Base-by-base conservation (phyloP, 768 basidiomycete species). In the Leccinum sublutescens region DNA sequence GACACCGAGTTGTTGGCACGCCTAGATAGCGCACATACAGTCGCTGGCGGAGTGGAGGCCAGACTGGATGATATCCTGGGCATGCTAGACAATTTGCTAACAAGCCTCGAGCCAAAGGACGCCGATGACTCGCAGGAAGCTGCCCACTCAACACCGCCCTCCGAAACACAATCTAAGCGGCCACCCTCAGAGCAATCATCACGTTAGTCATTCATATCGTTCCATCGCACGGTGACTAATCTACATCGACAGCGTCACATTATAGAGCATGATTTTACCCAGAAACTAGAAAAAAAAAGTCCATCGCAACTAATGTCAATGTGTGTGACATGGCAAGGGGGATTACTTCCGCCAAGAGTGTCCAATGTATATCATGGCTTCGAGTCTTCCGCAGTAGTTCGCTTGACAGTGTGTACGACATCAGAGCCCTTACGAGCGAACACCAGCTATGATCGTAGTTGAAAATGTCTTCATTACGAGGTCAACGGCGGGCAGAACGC, bases 321-420 rank as follows among this genome's bases (percentile, higher is more conserved):
- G 50, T 40, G 36, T 62, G 57, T 58, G 59, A 43, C 56, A 62
- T 33, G 56, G 47, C 50, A 58, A n/a, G 47, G 48, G 40, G 60
- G 48, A 63, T 63, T 49, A 63, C 60, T 58, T 60, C 60, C 63
- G 58, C 67, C 54, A 56, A 60, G 67, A 66, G 68, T 66, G 67
- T 75, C 69, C 66, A 60, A 60, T 62, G 62, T 60, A 63, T 57
- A 67, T 66, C 66, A 68, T 34, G 75, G 60, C 64, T 66, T 66
- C 50, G 62, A 57, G 27, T 71, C 72, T 48, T 72, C 74, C 56
- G 58, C 59, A 14, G 68, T 72, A 57, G 85, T 84, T 38, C 91
- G 84, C 62, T 88, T 87, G 48, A 92, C 91, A 11, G 93, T 93
- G 60, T 90, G 84, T 57, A 94, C 87, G 54, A 91, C 84, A 56